phyloP scores from a whole-genome alignment of 192 early-diverging fungal species.

The Backusella sp. region DNA sequence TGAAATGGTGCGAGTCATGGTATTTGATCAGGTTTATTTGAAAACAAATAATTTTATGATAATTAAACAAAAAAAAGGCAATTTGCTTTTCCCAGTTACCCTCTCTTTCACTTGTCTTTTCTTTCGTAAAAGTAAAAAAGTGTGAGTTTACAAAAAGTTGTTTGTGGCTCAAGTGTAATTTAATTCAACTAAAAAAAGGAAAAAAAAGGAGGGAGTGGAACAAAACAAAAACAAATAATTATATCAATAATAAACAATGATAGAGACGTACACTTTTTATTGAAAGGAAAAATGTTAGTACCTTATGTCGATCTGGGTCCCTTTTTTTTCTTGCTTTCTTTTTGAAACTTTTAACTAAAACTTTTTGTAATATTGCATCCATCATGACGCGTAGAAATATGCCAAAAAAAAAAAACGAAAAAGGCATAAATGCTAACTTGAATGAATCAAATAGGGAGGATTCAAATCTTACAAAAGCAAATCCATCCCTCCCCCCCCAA shows the following conservation, averaged over 20 bases:
- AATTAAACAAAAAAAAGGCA: background rate
- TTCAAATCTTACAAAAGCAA: background rate
- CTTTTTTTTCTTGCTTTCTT: background rate
- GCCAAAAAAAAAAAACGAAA: background rate
- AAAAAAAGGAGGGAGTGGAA: background rate
- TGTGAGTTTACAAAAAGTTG: background rate
- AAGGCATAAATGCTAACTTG: background rate
- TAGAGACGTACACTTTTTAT: background rate
- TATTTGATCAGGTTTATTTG: conserved; percentile 2
- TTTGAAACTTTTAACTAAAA: background rate
- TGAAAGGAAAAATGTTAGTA: background rate
- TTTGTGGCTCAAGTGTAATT: background rate
- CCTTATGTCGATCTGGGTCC: background rate
- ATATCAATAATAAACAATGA: conserved; percentile 5
- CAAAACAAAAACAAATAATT: background rate
- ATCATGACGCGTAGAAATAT: background rate
- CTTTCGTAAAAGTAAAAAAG: background rate
- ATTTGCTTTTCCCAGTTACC: background rate
- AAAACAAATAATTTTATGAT: conserved; percentile 3
- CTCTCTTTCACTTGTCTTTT: background rate
- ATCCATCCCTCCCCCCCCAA: background rate
- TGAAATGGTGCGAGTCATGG: conserved; percentile 10
- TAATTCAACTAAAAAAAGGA: background rate
- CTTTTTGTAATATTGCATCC: background rate
- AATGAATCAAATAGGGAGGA: background rate